Evolutionary conservation across 1,284 basidiomycete genomes (phyloP).

Genomic region (Melampsora americana): DNA sequence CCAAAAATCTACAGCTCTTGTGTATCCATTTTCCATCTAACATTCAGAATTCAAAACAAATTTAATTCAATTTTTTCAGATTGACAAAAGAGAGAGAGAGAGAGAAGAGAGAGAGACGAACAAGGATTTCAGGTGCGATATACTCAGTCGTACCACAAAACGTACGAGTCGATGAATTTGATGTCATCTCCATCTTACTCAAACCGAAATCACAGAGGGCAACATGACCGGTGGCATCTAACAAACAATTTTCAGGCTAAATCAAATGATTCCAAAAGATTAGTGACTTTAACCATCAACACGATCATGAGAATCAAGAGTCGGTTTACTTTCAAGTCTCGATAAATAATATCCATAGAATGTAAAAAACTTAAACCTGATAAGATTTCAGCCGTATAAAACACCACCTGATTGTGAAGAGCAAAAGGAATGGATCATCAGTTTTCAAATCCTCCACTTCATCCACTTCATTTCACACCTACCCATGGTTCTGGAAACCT

Average conservation of each 20-base stretch:
- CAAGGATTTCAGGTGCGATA: constrained; percentile 55
- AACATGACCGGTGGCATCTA: constrained; percentile 53
- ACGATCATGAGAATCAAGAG: not conserved
- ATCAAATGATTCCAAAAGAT: constrained; percentile 45
- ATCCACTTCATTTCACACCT: not conserved
- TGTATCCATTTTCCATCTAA: constrained; percentile 55
- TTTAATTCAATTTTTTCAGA: not conserved
- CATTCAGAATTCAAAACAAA: too few species aligned
- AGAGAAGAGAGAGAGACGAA: constrained; percentile 16
- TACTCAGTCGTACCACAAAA: constrained; percentile 57
- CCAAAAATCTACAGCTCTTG: constrained; percentile 56
- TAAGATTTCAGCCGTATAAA: constrained; percentile 53
- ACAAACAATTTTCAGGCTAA: constrained; percentile 52
- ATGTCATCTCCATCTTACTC: constrained; percentile 53
- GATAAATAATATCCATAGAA: constrained; percentile 51
- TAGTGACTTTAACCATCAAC: too few species aligned
- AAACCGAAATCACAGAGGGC: constrained; percentile 54
- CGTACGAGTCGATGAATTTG: constrained; percentile 54
- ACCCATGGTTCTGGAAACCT: constrained; percentile 43
- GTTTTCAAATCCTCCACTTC: not conserved
- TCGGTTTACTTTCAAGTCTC: constrained; percentile 45
- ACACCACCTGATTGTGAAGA: constrained; percentile 50
- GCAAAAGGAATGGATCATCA: constrained; percentile 44
- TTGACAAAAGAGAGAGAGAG: not conserved
- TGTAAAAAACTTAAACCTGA: constrained; percentile 52